Base-by-base conservation (phyloP, 1,284 basidiomycete genomes). In the Cryptococcus hybrid region DNA sequence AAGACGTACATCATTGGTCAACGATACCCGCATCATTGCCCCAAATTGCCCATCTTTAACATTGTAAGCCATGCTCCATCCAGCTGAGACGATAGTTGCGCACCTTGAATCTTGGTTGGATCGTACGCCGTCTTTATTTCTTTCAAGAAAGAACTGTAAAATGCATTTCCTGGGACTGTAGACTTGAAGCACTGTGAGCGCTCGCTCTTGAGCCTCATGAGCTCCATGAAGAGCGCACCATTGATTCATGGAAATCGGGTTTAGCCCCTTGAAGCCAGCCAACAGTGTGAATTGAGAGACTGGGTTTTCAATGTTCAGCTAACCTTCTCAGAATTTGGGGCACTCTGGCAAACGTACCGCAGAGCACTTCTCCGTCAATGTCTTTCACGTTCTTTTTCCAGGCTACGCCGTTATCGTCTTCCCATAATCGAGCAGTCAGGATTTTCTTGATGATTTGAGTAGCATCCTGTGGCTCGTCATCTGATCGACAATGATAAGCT, bases 11-110 rank as follows among this genome's bases (percentile, higher is more conserved):
- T 94, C 91, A 73, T 95, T 95, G 40, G 83, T 87, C 54, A 94
- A 78, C 58, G 81, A 84, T 51, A 95, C 90, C 57, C 86, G 83
- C 92, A 94, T 94, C 91, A 93, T 93, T 4, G 91, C 92, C 39
- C 91, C 91, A 73, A 95, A 94, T 67, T 81, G 82, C n/a, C 92
- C 92, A 73, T 93, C 90, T 93, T 36, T 3, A 43, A n/a, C 42
- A n/a, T 40, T 36, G 45, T 53, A 15, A 46, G 54, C 37, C 48
- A 42, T 46, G 30, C 24, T 12, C 37, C 37, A 11, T n/a, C 24
- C 3, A 47, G 37, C 42, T 47, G 30, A 15, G 9, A n/a, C 7
- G 24, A 44, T 52, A 46, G 8, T 12, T n/a, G 36, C 5, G 18
- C 18, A 89, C 91, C 91, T 83, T 89, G 83, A 62, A 95, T 87